These are phyloP conservation scores for Zygosaccharomyces sapae DNA, from an alignment of 1,139 yeast species.

Conservation along the genomic window DNA sequence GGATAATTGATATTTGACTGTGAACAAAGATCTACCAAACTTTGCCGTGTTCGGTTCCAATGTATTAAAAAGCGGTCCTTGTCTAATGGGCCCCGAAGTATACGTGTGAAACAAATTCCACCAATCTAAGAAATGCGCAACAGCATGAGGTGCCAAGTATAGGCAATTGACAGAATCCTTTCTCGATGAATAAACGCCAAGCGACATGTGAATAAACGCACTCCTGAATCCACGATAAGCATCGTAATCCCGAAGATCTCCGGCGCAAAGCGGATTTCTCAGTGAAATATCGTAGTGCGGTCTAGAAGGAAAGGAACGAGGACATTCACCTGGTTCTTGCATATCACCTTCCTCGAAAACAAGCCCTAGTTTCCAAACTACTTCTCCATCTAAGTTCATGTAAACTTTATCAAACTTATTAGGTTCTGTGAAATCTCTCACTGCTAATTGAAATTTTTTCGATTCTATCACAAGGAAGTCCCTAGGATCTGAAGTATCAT, in stretches of 20 bases:
- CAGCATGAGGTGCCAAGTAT: slow-evolving; percentile 66
- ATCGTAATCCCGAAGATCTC: slow-evolving; percentile 47
- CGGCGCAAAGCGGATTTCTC: slow-evolving; percentile 54
- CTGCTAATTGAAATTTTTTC: slow-evolving; percentile 61
- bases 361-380: slow-evolving; percentile 49
- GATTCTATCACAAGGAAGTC: slow-evolving; percentile 62
- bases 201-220: slow-evolving; percentile 69
- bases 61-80: slow-evolving; percentile 58
- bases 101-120: slow-evolving; percentile 69
- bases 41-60: slow-evolving; percentile 41
- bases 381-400: slow-evolving; percentile 51
- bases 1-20: slow-evolving; percentile 70
- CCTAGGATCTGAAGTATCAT: slow-evolving; percentile 54
- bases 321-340: slow-evolving; percentile 29
- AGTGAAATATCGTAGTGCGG: slow-evolving; percentile 69
- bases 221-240: slow-evolving; percentile 78
- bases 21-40: slow-evolving; percentile 69
- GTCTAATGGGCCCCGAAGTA: slow-evolving; percentile 68
- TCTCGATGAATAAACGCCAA: slow-evolving; percentile 53
- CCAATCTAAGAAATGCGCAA: slow-evolving; percentile 72
- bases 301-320: slow-evolving; percentile 39
- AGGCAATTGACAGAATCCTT: slow-evolving; percentile 52
- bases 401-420: slow-evolving; percentile 41
- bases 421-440: slow-evolving; percentile 38
- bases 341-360: slow-evolving; percentile 43